A percentile compares a stretch with the other conserved stretches of the same genome.
Conservation (phyloP, 306 rosid genomes). For the Quercus mongolica region DNA sequence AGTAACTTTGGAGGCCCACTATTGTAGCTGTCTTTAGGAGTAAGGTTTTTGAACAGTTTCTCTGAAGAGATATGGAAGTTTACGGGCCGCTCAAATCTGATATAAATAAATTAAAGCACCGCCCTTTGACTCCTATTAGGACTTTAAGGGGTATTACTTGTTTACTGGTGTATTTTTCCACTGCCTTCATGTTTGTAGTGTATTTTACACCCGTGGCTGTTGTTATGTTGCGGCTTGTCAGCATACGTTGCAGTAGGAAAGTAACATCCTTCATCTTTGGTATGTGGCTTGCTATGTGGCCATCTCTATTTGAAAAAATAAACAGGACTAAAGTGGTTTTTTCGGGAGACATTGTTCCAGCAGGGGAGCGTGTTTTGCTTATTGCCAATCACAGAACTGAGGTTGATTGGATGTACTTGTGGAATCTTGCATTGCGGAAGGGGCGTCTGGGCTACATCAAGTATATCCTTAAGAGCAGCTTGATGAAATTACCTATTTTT, state of each 20-base stretch:
- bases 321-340: conserved; percentile 78
- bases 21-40: conserved; percentile 43
- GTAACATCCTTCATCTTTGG: conserved; percentile 60
- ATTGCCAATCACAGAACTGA: conserved; percentile 93
- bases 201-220: conserved; percentile 61
- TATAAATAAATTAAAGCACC: conserved; percentile 44
- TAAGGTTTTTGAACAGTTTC: conserved; percentile 37
- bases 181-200: conserved; percentile 71
- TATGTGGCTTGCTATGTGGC: conserved; percentile 87
- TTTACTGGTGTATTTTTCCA: conserved; percentile 73
- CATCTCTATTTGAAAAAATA: conserved; percentile 76
- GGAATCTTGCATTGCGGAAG: conserved; percentile 87
- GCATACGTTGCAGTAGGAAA: conserved; percentile 62
- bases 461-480: conserved; percentile 86
- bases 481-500: conserved; percentile 87
- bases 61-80: conserved; percentile 62
- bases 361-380: conserved; percentile 72
- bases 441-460: conserved; percentile 78
- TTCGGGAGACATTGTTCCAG: conserved; percentile 72
- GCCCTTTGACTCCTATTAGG: conserved; percentile 61
- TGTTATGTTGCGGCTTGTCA: conserved; percentile 47
- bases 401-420: conserved; percentile 99
- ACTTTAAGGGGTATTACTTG: conserved; percentile 71
- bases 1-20: conserved; percentile 26
- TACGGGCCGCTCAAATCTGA: conserved; percentile 37